Base-by-base conservation (phyloP, 169 alveolate genomes). In the Eimeria necatrix region DNA sequence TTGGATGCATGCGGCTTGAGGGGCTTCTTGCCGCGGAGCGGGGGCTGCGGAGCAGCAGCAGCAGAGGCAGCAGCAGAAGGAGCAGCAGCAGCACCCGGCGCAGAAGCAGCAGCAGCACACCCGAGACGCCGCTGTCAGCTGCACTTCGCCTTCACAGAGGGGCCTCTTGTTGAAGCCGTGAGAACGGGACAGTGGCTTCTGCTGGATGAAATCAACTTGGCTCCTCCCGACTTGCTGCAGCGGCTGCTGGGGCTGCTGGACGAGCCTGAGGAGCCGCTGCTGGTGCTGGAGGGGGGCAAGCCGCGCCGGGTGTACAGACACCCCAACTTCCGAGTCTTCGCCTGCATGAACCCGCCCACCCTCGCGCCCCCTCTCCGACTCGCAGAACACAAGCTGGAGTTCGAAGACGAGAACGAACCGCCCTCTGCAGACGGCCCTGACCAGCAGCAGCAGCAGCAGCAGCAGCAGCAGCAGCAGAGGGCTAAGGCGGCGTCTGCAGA, bases 341-440 rank as follows among this genome's bases (percentile, higher is more conserved):
- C 99, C 52, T 99, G 99, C 97, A 99, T 99, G 99, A 99, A 99
- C 95, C 99, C 99, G 24, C 99, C 99, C 20, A 96, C 96, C 92
- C 97, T 96, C 56, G 93, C 73, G 81, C 98, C 97, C n/a, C 95
- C 94, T 12, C 93, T 96, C 80, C 68, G 88, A 41, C 73, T 76
- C 49, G 32, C 87, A 24, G 84, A 61, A 41, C 87, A 84, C 78
- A 91, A 81, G 51, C 41, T 92, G 60, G 70, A 52, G 5, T 76
- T 87, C 64, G 83, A 53, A 59, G 83, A 53, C 68, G 60, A 46
- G 46, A 46, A 74, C 52, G 94, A 88, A 51, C 68, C 49, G 22
- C 71, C 10, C 70, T 8, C 24, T 20, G 32, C 87, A 16, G 80
- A 41, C 48, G 76, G 64, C 3, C 26, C 78, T 2, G 49, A 32